Base-by-base conservation (phyloP, 202 grass and related monocot species). In the Digitaria exilis region DNA sequence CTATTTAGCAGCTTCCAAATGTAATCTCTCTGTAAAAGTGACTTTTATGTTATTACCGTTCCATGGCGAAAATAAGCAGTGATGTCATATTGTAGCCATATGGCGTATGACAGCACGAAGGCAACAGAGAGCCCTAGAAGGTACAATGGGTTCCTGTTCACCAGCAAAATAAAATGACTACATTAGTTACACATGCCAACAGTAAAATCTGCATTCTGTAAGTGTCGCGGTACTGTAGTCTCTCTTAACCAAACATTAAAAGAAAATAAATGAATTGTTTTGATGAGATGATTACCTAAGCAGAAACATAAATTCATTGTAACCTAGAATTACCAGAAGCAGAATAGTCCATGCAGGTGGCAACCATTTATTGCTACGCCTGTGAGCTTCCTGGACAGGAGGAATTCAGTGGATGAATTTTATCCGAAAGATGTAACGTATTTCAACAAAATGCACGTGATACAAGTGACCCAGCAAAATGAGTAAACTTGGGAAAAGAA, bases 251-350 rank as follows among this genome's bases (percentile, higher is more conserved):
- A 61, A 32, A 66, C 60, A 22, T 39, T 9, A 2, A 81, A 75
- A 69, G 6, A 24, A 2, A 51, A 88, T 21, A 76, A 60, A 19
- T 26, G 83, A 42, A 31, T 52, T 24, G 79, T 56, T 71, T 68
- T 54, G 22, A n/a, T 61, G 25, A 55, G 63, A 87, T 32, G 55
- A 72, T 78, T 65, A 97, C 94, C 94, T 94, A 29, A 94, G 77
- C 92, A 97, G 77, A 75, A 94, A 90, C 88, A 94, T 86, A 71
- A 92, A 84, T 71, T 94, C 94, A 75, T 97, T 92, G 86, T 89
- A 97, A 55, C 94, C 94, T 48, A 97, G 86, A 28, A 87, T 43
- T 69, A 87, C 75, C 43, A 97, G 88, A 76, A 87, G 78, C 52
- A 94, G 39, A 91, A 92, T 50, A 65, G 92, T 88, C 94, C 94